Evolutionary conservation across 345 rosid genomes (phyloP), one percentile per base, ranked within the genome.

Genomic region (Fremontodendron californicum): DNA sequence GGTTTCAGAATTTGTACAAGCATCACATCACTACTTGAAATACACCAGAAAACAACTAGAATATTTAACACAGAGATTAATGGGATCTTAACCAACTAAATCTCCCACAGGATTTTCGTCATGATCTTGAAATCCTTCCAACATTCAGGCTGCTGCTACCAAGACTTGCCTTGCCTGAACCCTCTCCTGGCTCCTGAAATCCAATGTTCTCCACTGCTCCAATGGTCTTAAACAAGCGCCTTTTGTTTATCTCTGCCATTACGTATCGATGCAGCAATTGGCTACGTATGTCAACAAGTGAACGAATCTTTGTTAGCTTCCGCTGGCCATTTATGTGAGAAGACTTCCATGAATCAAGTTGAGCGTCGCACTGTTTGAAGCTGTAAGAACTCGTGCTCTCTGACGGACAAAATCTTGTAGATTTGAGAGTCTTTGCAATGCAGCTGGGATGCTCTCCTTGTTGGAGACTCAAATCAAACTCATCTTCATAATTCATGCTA

Each of bases 221-320:
- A 4, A 91, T 88, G 2, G 95, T 91, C 80, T 88, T 86, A 78
- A 88, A 91, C 80, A 87, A 29, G 23, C 97, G 89, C 75, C 91
- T 82, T 82, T 87, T 89, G 84, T 85, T 84, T 67, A 93, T 81
- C 84, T 90, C 92, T 13, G 54, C 37, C 86, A 91, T 82, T 75
- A 91, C 82, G n/a, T 93, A 89, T 27, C 86, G 82, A 74, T 90
- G 94, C 80, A 93, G 54, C 81, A 90, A 86, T 64, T 88, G 98
- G 81, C 92, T 91, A 15, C 93, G 85, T 3, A 88, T 61, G 61
- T 93, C 97, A 31, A 91, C 82, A 46, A 91, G 78, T 19, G 99
- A 88, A 65, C 81, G 71, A 11, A 73, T 85, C 86, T 86, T 84
- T 49, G 82, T 81, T 48, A 86, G 66, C 75, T 85, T 88, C 74